These are phyloP conservation scores for Pseudozyma sp. DNA, from an alignment of 1,284 basidiomycete genomes.

Conservation along the genomic window DNA sequence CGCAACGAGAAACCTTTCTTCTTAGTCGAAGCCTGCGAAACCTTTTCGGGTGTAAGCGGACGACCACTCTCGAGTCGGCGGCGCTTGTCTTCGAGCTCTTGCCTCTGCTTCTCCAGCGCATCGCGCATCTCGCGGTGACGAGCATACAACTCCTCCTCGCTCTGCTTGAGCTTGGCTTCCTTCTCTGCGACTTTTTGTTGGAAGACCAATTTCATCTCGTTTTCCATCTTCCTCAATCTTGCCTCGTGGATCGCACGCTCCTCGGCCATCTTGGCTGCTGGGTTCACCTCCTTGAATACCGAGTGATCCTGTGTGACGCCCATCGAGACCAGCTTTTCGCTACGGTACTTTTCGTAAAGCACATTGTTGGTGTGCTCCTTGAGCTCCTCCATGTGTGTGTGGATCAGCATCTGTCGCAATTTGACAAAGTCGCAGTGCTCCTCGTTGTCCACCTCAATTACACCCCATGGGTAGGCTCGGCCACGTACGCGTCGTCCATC, in stretches of 20 bases:
- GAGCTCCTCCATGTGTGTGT: slow-evolving; percentile 69
- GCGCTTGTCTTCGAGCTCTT: slow-evolving; percentile 97
- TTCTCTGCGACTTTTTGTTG: slow-evolving; percentile 69
- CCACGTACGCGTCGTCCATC: slow-evolving; percentile 67
- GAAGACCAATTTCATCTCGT: slow-evolving; percentile 69
- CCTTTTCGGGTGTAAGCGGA: slow-evolving; percentile 84
- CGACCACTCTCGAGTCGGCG: slow-evolving; percentile 85
- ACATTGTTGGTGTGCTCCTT: slow-evolving; percentile 66
- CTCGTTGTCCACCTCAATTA: slow-evolving; percentile 68
- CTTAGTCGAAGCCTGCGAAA: slow-evolving; percentile 52
- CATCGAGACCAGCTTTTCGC: slow-evolving; percentile 63
- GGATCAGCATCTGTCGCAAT: slow-evolving; percentile 69
- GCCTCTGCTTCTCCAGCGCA: slow-evolving; percentile 89
- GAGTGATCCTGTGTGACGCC: slow-evolving; percentile 67
- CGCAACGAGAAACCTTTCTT: slow-evolving; percentile 64
- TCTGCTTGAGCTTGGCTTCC: slow-evolving; percentile 69
- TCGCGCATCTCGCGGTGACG: slow-evolving; percentile 68
- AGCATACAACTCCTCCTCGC: slow-evolving; percentile 68
- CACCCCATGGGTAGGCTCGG: slow-evolving; percentile 68
- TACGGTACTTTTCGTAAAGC: slow-evolving; percentile 67
- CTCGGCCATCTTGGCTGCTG: slow-evolving; percentile 67
- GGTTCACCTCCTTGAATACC: slow-evolving; percentile 66
- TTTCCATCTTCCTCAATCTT: slow-evolving; percentile 68
- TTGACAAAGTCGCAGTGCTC: slow-evolving; percentile 69
- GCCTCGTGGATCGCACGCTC: slow-evolving; percentile 68